Evolutionary conservation across 345 rosid genomes (phyloP), one percentile per base, ranked within the genome.

Genomic region (Populus nigra): DNA sequence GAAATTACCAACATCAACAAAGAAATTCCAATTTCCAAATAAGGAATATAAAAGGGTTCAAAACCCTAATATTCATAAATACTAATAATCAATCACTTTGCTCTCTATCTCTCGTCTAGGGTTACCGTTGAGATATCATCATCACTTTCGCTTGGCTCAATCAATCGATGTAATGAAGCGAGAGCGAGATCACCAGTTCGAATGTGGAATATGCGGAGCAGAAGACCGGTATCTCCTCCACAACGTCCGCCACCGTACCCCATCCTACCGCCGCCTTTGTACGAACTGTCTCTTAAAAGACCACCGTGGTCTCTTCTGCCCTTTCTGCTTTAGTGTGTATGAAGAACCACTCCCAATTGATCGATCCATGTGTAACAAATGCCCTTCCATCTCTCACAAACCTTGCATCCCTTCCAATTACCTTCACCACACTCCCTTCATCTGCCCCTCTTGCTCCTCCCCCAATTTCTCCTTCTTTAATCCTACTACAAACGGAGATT

Each of bases 271-370:
- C 69, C 85, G 85, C 41, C 70, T 85, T 55, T 89, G 92, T 82
- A 84, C 89, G 65, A 81, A 89, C 36, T 89, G 92, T 82, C 82
- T 85, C 27, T 87, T 89, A 22, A 85, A 85, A 65, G 82, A 72
- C 62, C 85, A 86, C 78, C 82, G 71, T 12, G 81, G 82, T 4
- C 76, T 79, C 33, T 89, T 89, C 75, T 89, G 92, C 78, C 86
- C 89, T 1, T 47, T 88, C 79, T 89, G 91, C 80, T 83, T 86
- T 78, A n/a, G 72, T 3, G 76, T 75, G 25, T 86, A 74, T 83
- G 74, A 29, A 29, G 61, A 72, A 39, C 6, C 71, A 20, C 68
- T 41, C 38, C 69, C 85, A 25, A 31, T 72, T 0, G 73, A 76
- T 45, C 83, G 84, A 69, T 76, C 81, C 78, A 74, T 72, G 69